Evolutionary conservation across 805 yeast genomes (phyloP).

Genomic region (Priceomyces carsonii): DNA sequence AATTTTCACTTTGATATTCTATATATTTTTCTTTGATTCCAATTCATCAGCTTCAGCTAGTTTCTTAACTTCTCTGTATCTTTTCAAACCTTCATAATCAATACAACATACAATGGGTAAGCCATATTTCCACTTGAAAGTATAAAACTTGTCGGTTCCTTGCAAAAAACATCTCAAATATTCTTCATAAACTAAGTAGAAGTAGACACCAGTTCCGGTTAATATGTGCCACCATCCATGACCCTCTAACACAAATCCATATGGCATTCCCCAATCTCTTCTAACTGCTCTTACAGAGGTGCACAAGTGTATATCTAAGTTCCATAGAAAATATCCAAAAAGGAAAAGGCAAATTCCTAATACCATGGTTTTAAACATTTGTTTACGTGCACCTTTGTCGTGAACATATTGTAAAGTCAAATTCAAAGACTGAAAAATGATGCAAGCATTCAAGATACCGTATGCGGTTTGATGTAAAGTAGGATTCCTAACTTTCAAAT

Average conservation of each 20-base stretch:
- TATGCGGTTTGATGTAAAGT: conserved; percentile 87
- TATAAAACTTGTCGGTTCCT: conserved; percentile 56
- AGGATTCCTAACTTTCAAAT: conserved; percentile 75
- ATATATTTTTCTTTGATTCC: conserved; percentile 13
- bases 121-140: conserved; percentile 58
- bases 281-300: conserved; percentile 55
- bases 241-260: conserved; percentile 83
- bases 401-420: conserved; percentile 55
- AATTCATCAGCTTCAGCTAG: conserved; percentile 16
- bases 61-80: conserved; percentile 15
- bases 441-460: conserved; percentile 72
- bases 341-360: conserved; percentile 64
- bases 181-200: conserved; percentile 77
- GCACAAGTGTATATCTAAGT: conserved; percentile 83
- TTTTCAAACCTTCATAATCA: conserved; percentile 26
- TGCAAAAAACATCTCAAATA: conserved; percentile 67
- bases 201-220: conserved; percentile 86
- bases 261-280: conserved; percentile 73
- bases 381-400: conserved; percentile 45
- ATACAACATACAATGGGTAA: conserved; percentile 50
- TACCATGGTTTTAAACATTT: conserved; percentile 55
- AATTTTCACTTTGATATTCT: no score
- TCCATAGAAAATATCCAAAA: conserved; percentile 84
- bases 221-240: conserved; percentile 98
- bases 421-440: conserved; percentile 59